Conservation (phyloP, 2,329 filamentous ascomycete species). For the Graphium sp. region DNA sequence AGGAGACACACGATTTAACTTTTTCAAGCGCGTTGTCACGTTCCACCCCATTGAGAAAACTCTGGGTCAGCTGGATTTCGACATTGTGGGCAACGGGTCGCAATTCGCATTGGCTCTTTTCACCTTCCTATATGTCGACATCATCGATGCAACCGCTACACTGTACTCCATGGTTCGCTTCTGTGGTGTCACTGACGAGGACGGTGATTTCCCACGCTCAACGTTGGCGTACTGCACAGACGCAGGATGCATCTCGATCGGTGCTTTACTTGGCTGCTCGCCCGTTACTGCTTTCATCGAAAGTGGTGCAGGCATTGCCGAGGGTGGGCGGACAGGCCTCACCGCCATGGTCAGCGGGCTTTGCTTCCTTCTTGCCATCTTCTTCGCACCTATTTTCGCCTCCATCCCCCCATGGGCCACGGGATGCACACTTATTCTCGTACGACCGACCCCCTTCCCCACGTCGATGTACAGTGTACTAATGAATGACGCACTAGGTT, state of each 20-base stretch:
- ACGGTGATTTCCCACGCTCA: constrained; percentile 76
- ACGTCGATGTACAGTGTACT: background rate
- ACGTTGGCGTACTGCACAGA: constrained; percentile 74
- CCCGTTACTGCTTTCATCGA: constrained; percentile 81
- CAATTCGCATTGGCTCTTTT: constrained; percentile 50
- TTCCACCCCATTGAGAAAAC: constrained; percentile 54
- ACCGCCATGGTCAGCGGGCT: constrained; percentile 64
- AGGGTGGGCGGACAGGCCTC: constrained; percentile 73
- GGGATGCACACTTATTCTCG: constrained; percentile 54
- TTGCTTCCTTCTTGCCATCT: constrained; percentile 75
- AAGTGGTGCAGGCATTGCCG: constrained; percentile 77
- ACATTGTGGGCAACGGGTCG: constrained; percentile 32
- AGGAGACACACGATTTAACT: constrained; percentile 50
- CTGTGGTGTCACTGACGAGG: constrained; percentile 62
- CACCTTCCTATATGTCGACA: constrained; percentile 83
- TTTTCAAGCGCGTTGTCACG: constrained; percentile 55
- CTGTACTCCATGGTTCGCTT: constrained; percentile 84
- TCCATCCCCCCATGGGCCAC: constrained; percentile 83
- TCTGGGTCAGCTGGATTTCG: constrained; percentile 50
- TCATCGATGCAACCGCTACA: constrained; percentile 73
- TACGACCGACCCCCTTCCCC: constrained; percentile 14
- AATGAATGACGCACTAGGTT: constrained; percentile 25
- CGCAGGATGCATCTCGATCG: constrained; percentile 62
- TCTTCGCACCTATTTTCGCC: constrained; percentile 82
- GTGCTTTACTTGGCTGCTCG: constrained; percentile 58